Evolutionary conservation across 1,139 yeast species (phyloP).

Genomic region (Saccharomyces hybrid): DNA sequence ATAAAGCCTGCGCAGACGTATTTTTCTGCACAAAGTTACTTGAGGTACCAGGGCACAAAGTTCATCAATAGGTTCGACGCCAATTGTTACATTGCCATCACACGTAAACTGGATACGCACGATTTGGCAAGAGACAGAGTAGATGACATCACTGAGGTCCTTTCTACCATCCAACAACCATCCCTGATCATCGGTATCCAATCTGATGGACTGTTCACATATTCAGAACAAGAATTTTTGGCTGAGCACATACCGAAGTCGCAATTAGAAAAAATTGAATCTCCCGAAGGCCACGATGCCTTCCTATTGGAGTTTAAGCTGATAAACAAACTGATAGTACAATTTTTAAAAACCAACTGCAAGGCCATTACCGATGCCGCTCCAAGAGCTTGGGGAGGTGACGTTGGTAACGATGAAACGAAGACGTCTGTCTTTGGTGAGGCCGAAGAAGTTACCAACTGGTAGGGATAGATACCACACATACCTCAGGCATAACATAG

Average conservation of each 20-base stretch:
- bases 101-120: conserved; percentile 90
- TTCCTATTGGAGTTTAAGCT: conserved; percentile 81
- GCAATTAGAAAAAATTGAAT: conserved; percentile 58
- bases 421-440: conserved; percentile 87
- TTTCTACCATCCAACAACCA: conserved; percentile 58
- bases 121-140: conserved; percentile 80
- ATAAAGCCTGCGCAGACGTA: conserved; percentile 65
- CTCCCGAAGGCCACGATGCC: conserved; percentile 99
- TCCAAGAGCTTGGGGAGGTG: conserved; percentile 33
- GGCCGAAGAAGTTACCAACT: conserved; percentile 85
- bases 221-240: conserved; percentile 79
- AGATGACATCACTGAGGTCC: conserved; percentile 40
- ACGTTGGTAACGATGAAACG: conserved; percentile 48
- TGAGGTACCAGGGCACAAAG: conserved; percentile 88
- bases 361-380: conserved; percentile 35
- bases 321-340: conserved; percentile 62
- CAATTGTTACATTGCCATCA: conserved; percentile 88
- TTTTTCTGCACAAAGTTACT: conserved; percentile 90
- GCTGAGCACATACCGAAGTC: conserved; percentile 72
- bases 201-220: conserved; percentile 89
- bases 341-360: conserved; percentile 51
- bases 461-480: conserved; percentile 41
- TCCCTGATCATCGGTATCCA: conserved; percentile 80
- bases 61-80: conserved; percentile 89
- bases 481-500: neutral